Conservation (phyloP, 495 filamentous ascomycete species). For the Talaromyces liani region DNA sequence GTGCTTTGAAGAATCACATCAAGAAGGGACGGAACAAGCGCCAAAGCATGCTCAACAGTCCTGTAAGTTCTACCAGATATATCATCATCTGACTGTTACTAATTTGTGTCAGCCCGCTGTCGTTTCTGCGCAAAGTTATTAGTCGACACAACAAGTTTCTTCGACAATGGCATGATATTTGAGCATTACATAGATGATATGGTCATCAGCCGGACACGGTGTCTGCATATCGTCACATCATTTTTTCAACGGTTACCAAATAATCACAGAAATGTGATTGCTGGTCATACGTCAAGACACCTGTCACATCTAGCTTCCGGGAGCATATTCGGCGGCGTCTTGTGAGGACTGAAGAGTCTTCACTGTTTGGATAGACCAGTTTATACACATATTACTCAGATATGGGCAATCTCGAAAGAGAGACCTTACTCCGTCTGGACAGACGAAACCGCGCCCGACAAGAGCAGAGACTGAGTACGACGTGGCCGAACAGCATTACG, state of each 20-base stretch:
- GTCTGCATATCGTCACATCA: background rate
- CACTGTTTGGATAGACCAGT: background rate
- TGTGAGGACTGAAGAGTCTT: background rate
- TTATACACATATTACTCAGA: background rate
- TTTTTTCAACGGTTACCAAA: background rate
- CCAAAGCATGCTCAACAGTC: slow-evolving; percentile 88
- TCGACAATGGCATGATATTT: slow-evolving; percentile 8
- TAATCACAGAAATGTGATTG: background rate
- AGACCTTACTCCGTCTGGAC: background rate
- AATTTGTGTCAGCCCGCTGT: slow-evolving; percentile 31
- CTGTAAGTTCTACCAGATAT: slow-evolving; percentile 50
- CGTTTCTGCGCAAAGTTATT: slow-evolving; percentile 43
- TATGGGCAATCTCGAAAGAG: background rate
- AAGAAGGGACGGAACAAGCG: slow-evolving; percentile 93
- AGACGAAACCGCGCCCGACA: background rate
- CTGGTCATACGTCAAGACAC: background rate
- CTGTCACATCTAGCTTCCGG: background rate
- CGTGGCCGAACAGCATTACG: background rate
- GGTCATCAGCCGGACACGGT: slow-evolving; percentile 5
- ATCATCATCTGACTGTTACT: slow-evolving; percentile 8
- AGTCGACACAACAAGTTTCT: slow-evolving; percentile 10
- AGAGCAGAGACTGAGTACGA: background rate
- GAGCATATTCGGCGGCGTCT: background rate
- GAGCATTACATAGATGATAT: slow-evolving; percentile 19
- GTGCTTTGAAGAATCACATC: slow-evolving; percentile 95